Evolutionary conservation across 1,284 basidiomycete species (phyloP), one percentile per base, ranked within the genome.

Genomic region (Pascua sp.): DNA sequence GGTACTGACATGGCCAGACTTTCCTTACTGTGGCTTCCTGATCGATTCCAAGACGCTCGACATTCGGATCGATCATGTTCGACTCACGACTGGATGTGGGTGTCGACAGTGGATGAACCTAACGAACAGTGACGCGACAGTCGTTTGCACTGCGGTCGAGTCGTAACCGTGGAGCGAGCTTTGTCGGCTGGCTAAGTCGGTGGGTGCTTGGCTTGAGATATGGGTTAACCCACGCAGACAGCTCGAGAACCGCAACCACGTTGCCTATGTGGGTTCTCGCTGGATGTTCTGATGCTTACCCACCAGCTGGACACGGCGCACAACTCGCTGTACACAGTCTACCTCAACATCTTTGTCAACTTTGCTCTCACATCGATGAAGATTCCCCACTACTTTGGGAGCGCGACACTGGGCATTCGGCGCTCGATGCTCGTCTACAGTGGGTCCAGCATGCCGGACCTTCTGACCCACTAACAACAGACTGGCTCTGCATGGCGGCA

Each of bases 11-110:
- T 32, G 24, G 24, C 12, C 53, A 91, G 91, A 79, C 46, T 95
- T 97, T 68, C 88, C 90, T 1, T 97, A 91, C 87, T 96, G 93
- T 75, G 93, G 92, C 1, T 84, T 87, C 62, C 69, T 86, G 51
- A 88, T 97, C 64, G 77, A 91, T 66, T 89, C 86, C 78, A 76
- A 71, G 24, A 83, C 86, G 62, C 80, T 96, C 24, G 89, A 90
- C 11, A 80, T 96, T 39, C 82, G 85, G 12, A 84, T 83, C 8
- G 88, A 94, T 70, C 88, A 90, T 67, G 79, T 46, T 81, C 4
- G 89, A 56, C 86, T 85, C 67, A 75, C 81, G 55, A 78, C 79
- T 17, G 83, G 78, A 7, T 82, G 89, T 87, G 64, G 67, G 82
- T 76, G 46, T 38, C 17, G 11, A 40, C n/a, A 24, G 2, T 45